Evolutionary conservation across 768 basidiomycete species (phyloP), one percentile per base, ranked within the genome.

Genomic region (Suillus lakei): DNA sequence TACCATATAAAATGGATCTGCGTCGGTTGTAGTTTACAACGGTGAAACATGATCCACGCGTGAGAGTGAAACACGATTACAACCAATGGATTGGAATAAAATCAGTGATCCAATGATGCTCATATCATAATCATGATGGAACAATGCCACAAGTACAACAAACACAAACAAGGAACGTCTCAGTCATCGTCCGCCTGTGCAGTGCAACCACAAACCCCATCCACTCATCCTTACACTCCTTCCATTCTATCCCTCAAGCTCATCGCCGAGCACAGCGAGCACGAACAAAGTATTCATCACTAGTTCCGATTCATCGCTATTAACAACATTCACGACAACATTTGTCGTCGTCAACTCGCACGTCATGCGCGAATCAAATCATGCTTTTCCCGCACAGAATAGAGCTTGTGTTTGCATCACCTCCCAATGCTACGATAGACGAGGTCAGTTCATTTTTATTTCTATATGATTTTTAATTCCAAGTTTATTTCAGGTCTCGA

Each of bases 351-450:
- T 44, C 60, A 48, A 46, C 75, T 72, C 68, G 68, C 69, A 69
- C 70, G 66, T 64, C 66, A 98, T 98, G 96, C 88, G 96, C 69
- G 96, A 98, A 77, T 91, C 92, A 71, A 98, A 96, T 84, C 96
- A 95, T 80, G 91, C 90, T 23, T 97, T 96, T 82, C 94, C 96
- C 21, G 88, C 89, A 54, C 95, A 96, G 84, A 96, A 96, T 81
- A 89, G 95, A 81, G 96, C 96, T 7, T 94, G 91, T 72, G 93
- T 98, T 55, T 95, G 93, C 71, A 98, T 99, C 66, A 93, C 95
- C 6, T 92, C 95, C 2, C 92, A 96, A 80, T 85, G 98, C 7
- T 98, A 99, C 72, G 96, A 99, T 80, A 83, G 97, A 71, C 81
- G 97, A 84, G 96, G 96, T 96, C 66, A 64, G 89, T 81, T 21